A percentile compares a stretch with the other conserved stretches of the same genome.
phyloP scores from a whole-genome alignment of 768 basidiomycete genomes.

The Pisolithus sp. region DNA sequence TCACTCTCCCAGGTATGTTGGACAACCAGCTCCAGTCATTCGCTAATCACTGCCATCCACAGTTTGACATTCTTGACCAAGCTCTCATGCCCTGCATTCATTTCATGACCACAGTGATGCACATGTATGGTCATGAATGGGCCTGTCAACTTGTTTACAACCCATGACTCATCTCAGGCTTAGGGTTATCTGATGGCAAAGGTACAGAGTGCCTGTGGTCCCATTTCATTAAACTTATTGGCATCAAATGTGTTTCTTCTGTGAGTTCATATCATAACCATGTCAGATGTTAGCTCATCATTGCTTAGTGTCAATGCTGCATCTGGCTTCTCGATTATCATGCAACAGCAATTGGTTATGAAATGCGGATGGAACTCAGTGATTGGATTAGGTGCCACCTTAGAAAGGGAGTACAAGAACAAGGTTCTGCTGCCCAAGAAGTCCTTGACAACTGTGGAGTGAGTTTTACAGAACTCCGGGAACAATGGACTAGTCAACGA shows the following conservation, averaged over 20 bases:
- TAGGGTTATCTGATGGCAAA: conserved; percentile 5
- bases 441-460: not conserved
- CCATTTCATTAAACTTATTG: conserved; percentile 28
- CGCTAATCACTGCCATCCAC: not conserved
- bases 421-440: not conserved
- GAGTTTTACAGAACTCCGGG: not conserved
- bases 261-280: conserved; percentile 18
- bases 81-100: conserved; percentile 15
- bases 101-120: conserved; percentile 32
- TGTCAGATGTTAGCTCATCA: not conserved
- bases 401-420: conserved; percentile 10
- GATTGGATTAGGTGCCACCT: conserved; percentile 25
- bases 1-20: no score
- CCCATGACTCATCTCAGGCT: not conserved
- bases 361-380: conserved; percentile 26
- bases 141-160: conserved; percentile 12
- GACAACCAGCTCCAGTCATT: no score
- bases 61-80: not conserved
- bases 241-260: conserved; percentile 23
- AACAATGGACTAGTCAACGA: conserved; percentile 1
- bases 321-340: conserved; percentile 32
- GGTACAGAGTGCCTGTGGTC: conserved; percentile 27
- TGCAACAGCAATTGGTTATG: conserved; percentile 18
- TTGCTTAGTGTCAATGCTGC: conserved; percentile 15
- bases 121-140: conserved; percentile 36